Conservation (phyloP, 2,329 filamentous ascomycete species). For the Boeremia exigua region DNA sequence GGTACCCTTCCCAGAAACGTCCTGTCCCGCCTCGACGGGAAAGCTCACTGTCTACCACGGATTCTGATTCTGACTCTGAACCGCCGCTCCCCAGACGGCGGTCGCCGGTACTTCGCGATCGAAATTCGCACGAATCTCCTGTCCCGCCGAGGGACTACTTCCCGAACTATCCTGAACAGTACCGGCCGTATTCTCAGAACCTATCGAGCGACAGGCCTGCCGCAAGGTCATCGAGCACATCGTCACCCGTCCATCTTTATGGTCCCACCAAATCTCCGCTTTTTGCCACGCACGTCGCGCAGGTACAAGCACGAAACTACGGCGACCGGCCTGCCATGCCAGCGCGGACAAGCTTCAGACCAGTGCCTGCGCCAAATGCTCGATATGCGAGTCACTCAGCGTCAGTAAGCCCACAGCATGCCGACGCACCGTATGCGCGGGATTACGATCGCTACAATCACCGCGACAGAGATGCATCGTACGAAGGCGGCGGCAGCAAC, state of each 20-base stretch:
- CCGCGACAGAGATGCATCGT: constrained; percentile 7
- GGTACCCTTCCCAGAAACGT: constrained; percentile 38
- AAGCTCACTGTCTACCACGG: constrained; percentile 42
- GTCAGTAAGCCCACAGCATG: constrained; percentile 28
- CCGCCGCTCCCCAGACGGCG: constrained; percentile 31
- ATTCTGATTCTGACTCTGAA: constrained; percentile 42
- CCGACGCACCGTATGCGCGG: constrained; percentile 29
- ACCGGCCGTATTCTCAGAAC: constrained; percentile 37
- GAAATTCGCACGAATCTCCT: constrained; percentile 52
- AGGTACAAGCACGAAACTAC: constrained; percentile 43
- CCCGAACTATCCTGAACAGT: constrained; percentile 41
- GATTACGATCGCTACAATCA: constrained; percentile 24
- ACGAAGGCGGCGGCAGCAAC: constrained; percentile 11
- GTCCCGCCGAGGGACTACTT: constrained; percentile 49
- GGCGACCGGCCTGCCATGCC: constrained; percentile 41
- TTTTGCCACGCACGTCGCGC: constrained; percentile 55
- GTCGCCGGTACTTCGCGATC: constrained; percentile 47
- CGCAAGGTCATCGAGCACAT: constrained; percentile 24
- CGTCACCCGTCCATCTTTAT: constrained; percentile 45
- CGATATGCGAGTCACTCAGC: constrained; percentile 31
- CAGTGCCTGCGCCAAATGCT: constrained; percentile 27
- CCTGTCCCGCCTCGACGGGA: constrained; percentile 41
- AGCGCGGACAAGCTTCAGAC: constrained; percentile 32
- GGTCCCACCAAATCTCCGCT: constrained; percentile 54
- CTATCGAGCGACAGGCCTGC: constrained; percentile 19